A percentile compares a stretch with the other conserved stretches of the same genome.
phyloP scores from a whole-genome alignment of 2,329 filamentous ascomycete genomes.

The Eurotiales sp. region DNA sequence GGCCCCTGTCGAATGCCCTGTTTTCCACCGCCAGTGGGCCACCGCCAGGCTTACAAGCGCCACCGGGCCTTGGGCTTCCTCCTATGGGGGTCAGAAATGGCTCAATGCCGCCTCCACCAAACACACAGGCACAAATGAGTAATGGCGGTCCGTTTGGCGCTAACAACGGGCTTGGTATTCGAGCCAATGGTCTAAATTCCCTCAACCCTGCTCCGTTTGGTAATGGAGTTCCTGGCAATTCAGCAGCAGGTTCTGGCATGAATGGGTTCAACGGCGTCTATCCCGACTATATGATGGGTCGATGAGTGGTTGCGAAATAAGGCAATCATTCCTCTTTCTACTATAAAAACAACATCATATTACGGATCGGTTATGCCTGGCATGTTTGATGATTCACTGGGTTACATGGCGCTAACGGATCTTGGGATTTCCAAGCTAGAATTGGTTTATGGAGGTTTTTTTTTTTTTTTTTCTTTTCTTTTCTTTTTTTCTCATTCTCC shows the following conservation, averaged over 20 bases:
- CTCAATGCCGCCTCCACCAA: constrained; percentile 28
- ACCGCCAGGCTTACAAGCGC: constrained; percentile 73
- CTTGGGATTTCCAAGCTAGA: constrained; percentile 36
- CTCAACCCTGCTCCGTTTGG: constrained; percentile 28
- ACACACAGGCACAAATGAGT: constrained; percentile 26
- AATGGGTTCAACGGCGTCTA: constrained; percentile 38
- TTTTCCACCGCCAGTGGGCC: constrained; percentile 71
- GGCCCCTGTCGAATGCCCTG: constrained; percentile 54
- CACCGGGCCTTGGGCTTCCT: constrained; percentile 62
- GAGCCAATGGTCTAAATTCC: constrained; percentile 30
- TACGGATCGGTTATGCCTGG: constrained; percentile 33
- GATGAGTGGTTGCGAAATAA: constrained; percentile 25
- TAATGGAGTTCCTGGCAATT: constrained; percentile 26
- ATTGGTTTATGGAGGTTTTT: constrained; percentile 38
- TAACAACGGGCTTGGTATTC: constrained; percentile 37
- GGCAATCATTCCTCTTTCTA: background rate
- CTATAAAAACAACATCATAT: constrained; percentile 13
- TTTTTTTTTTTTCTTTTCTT: constrained; percentile 33
- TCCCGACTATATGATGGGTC: constrained; percentile 49
- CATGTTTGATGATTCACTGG: constrained; percentile 41
- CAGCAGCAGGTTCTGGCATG: constrained; percentile 27
- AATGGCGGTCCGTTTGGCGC: constrained; percentile 31
- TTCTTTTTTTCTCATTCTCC: too few species aligned
- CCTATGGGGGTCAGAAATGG: constrained; percentile 31
- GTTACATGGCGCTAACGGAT: constrained; percentile 40